Evolutionary conservation across 2,329 filamentous ascomycete species (phyloP).

Genomic region (Alternaria sp.): DNA sequence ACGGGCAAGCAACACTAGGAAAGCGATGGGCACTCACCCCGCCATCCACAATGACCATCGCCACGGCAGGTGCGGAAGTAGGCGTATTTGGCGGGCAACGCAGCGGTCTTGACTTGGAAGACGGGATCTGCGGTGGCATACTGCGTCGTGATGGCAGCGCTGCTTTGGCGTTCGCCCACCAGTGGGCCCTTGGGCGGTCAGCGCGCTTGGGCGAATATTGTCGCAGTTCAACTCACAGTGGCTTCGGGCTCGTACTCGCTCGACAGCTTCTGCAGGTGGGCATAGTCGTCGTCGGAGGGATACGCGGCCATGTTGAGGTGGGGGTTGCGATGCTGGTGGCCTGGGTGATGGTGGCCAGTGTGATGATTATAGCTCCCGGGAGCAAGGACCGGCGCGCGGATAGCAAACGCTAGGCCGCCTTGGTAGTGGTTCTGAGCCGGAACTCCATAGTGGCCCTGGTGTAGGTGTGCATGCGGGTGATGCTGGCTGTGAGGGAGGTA

Average conservation of each 20-base stretch:
- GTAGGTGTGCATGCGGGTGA: conserved; percentile 12
- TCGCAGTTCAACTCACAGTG: conserved; percentile 54
- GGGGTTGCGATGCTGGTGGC: conserved; percentile 33
- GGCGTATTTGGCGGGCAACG: conserved; percentile 81
- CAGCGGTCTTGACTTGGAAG: conserved; percentile 85
- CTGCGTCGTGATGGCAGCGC: conserved; percentile 77
- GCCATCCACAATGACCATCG: conserved; percentile 96
- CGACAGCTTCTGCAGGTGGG: conserved; percentile 67
- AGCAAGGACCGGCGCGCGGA: conserved; percentile 48
- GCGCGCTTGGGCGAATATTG: conserved; percentile 14
- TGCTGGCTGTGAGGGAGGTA: conserved; percentile 26
- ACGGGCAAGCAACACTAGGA: conserved; percentile 4
- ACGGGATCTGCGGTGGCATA: conserved; percentile 87
- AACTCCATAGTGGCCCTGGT: conserved; percentile 33
- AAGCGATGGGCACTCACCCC: conserved; percentile 69
- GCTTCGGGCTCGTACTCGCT: conserved; percentile 65
- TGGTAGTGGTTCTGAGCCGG: conserved; percentile 34
- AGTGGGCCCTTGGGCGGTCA: conserved; percentile 71
- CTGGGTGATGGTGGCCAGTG: conserved; percentile 39
- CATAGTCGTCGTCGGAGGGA: conserved; percentile 61
- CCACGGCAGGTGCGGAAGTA: conserved; percentile 87
- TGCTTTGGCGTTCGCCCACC: conserved; percentile 79
- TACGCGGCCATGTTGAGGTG: conserved; percentile 48
- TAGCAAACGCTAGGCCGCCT: conserved; percentile 38
- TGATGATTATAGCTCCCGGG: conserved; percentile 42